Percentiles rank a stretch among this genome's conserved stretches.
phyloP scores from a whole-genome alignment of 345 rosid genomes.

The Hypericum androsaemum region DNA sequence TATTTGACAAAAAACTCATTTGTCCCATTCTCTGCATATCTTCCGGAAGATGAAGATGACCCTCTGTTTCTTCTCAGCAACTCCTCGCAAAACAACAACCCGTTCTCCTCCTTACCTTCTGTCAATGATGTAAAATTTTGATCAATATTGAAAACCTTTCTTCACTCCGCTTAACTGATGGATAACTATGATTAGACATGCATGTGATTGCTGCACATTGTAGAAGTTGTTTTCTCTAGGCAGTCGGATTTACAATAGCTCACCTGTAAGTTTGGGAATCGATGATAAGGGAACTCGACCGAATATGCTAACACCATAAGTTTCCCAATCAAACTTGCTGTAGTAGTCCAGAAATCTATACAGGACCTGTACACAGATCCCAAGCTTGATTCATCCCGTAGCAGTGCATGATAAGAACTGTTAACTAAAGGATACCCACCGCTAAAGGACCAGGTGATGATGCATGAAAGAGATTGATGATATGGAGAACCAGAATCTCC shows the following conservation, averaged over 20 bases:
- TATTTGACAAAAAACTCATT: not conserved
- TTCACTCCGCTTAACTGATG: too few relatives aligned
- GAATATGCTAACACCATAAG: not conserved
- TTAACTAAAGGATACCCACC: constrained; percentile 9
- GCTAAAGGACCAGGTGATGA: constrained; percentile 21
- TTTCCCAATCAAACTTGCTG: constrained; percentile 7
- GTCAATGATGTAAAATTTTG: too few relatives aligned
- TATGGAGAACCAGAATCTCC: constrained; percentile 19
- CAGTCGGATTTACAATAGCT: not conserved
- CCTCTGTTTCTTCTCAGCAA: not conserved
- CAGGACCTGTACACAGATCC: constrained; percentile 2
- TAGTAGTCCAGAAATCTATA: constrained; percentile 8
- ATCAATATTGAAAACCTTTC: too few relatives aligned
- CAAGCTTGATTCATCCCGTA: not conserved
- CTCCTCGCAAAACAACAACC: not conserved
- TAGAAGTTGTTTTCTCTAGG: too few relatives aligned
- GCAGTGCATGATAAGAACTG: constrained; percentile 1
- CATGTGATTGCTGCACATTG: too few relatives aligned
- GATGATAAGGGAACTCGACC: not conserved
- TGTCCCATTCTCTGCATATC: not conserved
- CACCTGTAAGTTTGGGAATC: constrained; percentile 2
- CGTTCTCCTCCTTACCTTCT: too few relatives aligned
- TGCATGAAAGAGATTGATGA: constrained; percentile 21
- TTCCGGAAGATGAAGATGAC: not conserved
- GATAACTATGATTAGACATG: too few relatives aligned